Evolutionary conservation across 495 filamentous ascomycete species (phyloP), one percentile per base, ranked within the genome.

Genomic region (Penicillium lividum): DNA sequence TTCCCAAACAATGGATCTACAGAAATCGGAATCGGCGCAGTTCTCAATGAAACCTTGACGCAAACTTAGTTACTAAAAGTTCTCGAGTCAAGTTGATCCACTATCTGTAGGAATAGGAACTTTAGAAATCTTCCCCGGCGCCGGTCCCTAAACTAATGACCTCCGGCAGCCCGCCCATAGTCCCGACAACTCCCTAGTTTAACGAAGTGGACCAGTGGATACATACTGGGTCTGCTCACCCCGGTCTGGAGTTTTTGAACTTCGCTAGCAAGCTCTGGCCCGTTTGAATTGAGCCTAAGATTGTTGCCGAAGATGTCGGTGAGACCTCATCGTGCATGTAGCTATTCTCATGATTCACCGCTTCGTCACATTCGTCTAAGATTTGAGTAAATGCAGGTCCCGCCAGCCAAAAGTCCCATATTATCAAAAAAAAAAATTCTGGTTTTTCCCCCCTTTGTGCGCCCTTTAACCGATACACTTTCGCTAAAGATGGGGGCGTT

Each of bases 111-210:
- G 18, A 7, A 31, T 22, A 66, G 57, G 62, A 65, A 68, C 60
- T 56, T 61, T 53, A 62, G 66, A 59, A 67, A 56, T 59, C 66
- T 71, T 67, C 68, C 68, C 68, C 68, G 68, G 61, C 63, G 56
- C 65, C 64, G 58, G 58, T 62, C 66, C 63, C 66, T 68, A 63
- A 67, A 55, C 66, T 68, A 68, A 59, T 64, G 68, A 51, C 53
- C 58, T 59, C 60, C 60, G 56, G 56, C 58, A 63, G 56, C 51
- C 62, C 45, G 44, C 53, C 50, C 45, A 68, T 70, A 58, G 58
- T 68, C 62, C 67, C 65, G 65, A 70, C 62, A 64, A 70, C 62
- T 70, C 51, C 59, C 52, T 51, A 55, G 44, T 55, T 44, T 40
- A 29, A 18, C 27, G 36, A 29, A 18, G 22, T 48, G 51, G 48